phyloP scores from a whole-genome alignment of 345 rosid species.

The Raphanus sativus region DNA sequence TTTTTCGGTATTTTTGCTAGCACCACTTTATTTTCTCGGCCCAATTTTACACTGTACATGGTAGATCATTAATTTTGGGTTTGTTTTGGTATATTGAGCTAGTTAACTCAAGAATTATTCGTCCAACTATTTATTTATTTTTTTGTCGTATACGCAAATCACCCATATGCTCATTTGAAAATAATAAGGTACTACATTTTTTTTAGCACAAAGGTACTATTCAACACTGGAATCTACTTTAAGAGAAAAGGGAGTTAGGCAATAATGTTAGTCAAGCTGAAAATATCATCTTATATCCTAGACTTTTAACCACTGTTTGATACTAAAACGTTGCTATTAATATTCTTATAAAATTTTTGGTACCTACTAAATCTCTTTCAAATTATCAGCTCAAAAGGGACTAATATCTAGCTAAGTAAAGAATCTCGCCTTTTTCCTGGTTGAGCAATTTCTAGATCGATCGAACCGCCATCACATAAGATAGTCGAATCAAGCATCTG shows the following conservation, averaged over 20 bases:
- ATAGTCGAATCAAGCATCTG: slow-evolving; percentile 38
- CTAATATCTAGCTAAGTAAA: slow-evolving; percentile 34
- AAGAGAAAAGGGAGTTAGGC: slow-evolving; percentile 19
- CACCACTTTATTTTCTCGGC: no score
- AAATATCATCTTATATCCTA: not conserved
- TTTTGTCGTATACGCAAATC: slow-evolving; percentile 7
- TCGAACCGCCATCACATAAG: slow-evolving; percentile 27
- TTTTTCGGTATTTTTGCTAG: no score
- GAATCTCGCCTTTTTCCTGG: slow-evolving; percentile 28
- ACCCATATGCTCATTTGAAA: not conserved
- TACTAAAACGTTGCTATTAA: slow-evolving; percentile 18
- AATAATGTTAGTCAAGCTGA: not conserved
- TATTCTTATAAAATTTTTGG: not conserved
- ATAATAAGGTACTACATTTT: not conserved
- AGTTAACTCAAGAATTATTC: not conserved
- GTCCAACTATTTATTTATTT: not conserved
- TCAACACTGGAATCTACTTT: slow-evolving; percentile 2
- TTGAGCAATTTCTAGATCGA: slow-evolving; percentile 34
- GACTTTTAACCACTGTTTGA: slow-evolving; percentile 20
- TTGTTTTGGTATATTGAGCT: no score
- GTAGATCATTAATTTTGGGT: no score
- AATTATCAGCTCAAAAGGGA: slow-evolving; percentile 27
- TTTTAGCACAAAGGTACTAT: not conserved
- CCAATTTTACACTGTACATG: no score
- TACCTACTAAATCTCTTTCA: slow-evolving; percentile 34